Conservation (phyloP, 495 filamentous ascomycete genomes). For the Aspergillus bertholletiae region DNA sequence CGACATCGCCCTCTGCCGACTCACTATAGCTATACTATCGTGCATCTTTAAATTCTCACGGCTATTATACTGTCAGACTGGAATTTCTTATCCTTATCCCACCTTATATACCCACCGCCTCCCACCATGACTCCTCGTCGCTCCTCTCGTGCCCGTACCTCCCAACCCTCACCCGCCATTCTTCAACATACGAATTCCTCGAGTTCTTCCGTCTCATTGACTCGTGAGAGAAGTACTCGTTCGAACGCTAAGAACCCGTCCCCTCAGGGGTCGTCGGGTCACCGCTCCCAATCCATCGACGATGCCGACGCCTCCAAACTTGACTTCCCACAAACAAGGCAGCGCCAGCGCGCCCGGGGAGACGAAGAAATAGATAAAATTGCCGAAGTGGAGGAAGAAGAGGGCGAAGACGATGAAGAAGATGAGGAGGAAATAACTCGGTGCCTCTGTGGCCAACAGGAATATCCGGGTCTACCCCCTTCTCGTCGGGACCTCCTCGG, state of each 20-base stretch:
- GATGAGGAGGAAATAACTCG: slow-evolving; percentile 93
- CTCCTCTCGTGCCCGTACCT: slow-evolving; percentile 83
- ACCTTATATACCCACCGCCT: slow-evolving; percentile 6
- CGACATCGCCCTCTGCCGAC: neutral
- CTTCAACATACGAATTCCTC: slow-evolving; percentile 73
- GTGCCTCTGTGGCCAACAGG: slow-evolving; percentile 90
- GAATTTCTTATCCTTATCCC: neutral
- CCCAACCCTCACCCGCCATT: slow-evolving; percentile 63
- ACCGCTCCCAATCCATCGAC: slow-evolving; percentile 78
- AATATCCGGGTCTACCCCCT: slow-evolving; percentile 86
- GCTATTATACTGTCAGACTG: slow-evolving; percentile 3
- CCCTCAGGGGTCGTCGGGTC: slow-evolving; percentile 68
- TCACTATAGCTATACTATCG: neutral
- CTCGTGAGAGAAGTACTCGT: slow-evolving; percentile 67
- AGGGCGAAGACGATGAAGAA: slow-evolving; percentile 60
- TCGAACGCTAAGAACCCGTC: slow-evolving; percentile 68
- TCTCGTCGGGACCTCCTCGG: slow-evolving; percentile 56
- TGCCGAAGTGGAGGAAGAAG: slow-evolving; percentile 45
- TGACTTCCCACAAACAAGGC: slow-evolving; percentile 68
- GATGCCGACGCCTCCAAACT: slow-evolving; percentile 55
- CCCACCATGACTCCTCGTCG: slow-evolving; percentile 70
- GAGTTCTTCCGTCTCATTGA: slow-evolving; percentile 67
- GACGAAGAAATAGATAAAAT: slow-evolving; percentile 53
- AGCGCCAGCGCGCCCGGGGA: slow-evolving; percentile 64
- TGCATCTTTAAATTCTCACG: neutral